Conservation (phyloP, 73 alveolate species). For the Loxodes magnus region DNA sequence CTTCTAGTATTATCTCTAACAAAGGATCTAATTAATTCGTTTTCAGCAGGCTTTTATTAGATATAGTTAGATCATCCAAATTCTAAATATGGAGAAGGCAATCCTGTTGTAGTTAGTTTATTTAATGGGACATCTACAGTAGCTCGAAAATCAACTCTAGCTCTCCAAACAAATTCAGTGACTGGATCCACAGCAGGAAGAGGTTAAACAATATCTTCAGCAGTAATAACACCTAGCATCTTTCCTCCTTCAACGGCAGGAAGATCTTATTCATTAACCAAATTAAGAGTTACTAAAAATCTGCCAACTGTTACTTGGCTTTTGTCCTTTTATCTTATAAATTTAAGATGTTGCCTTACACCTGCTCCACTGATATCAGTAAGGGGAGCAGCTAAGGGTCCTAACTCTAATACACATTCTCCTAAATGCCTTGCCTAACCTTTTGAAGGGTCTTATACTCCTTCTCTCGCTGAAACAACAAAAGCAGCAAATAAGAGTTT, state of each 20-base stretch:
- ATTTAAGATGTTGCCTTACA: conserved; percentile 73
- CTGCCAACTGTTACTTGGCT: conserved; percentile 92
- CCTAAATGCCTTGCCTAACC: conserved; percentile 98
- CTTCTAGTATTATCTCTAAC: conserved; percentile 75
- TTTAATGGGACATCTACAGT: conserved; percentile 90
- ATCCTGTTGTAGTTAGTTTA: conserved; percentile 66
- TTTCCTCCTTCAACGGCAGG: conserved; percentile 44
- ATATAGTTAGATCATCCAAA: conserved; percentile 94
- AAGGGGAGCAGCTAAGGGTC: conserved; percentile 85
- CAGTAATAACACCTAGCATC: conserved; percentile 52
- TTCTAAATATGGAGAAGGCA: conserved; percentile 87
- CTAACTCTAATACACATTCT: conserved; percentile 87
- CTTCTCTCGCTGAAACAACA: conserved; percentile 88
- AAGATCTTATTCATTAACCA: conserved; percentile 44
- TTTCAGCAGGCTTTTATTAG: conserved; percentile 80
- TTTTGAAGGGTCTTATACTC: conserved; percentile 63
- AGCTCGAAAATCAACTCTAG: conserved; percentile 86
- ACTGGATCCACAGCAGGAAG: conserved; percentile 93
- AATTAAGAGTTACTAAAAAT: conserved; percentile 78
- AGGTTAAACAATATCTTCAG: conserved; percentile 75
- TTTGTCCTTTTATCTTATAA: conserved; percentile 75
- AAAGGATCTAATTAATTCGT: conserved; percentile 70
- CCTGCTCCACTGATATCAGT: conserved; percentile 95
- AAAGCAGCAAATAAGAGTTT: conserved; percentile 81
- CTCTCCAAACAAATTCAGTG: conserved; percentile 86